phyloP scores from a whole-genome alignment of 495 filamentous ascomycete species.

The Jackrogersella multiformis region DNA sequence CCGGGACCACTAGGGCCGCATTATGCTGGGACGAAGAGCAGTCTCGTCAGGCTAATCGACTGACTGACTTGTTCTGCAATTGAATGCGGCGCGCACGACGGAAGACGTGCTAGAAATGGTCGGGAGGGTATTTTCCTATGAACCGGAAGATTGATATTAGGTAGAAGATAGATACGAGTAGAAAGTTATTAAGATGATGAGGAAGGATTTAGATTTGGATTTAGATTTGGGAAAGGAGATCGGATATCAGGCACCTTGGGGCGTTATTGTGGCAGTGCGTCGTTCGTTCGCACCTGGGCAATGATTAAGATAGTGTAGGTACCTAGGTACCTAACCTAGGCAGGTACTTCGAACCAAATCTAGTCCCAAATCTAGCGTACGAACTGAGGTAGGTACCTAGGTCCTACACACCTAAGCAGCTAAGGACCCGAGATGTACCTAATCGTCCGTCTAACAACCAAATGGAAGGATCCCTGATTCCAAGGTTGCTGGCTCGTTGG shows the following conservation, averaged over 20 bases:
- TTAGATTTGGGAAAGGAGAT: slow-evolving; percentile 40
- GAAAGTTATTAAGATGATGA: slow-evolving; percentile 15
- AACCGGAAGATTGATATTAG: background rate
- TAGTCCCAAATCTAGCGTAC: slow-evolving; percentile 37
- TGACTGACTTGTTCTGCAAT: slow-evolving; percentile 23
- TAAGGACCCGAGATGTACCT: no score
- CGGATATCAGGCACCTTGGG: slow-evolving; percentile 36
- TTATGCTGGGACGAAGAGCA: slow-evolving; percentile 34
- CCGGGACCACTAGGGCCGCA: slow-evolving; percentile 45
- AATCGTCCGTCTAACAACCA: slow-evolving; percentile 19
- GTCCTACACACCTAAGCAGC: no score
- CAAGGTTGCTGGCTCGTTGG: background rate
- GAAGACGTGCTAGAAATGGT: background rate
- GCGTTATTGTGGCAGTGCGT: slow-evolving; percentile 41
- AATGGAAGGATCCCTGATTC: slow-evolving; percentile 21
- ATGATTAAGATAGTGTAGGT: slow-evolving; percentile 39
- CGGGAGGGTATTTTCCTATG: background rate
- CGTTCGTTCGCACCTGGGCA: slow-evolving; percentile 37
- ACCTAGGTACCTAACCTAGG: no score
- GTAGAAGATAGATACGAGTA: slow-evolving; percentile 17
- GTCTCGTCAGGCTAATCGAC: slow-evolving; percentile 15
- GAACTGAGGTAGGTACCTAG: no score
- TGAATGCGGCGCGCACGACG: slow-evolving; percentile 29
- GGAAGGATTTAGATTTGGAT: slow-evolving; percentile 27
- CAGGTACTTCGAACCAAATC: no score